These are phyloP conservation scores for Plantago elongata DNA, from an alignment of 257 asterid species.

Conservation along the genomic window DNA sequence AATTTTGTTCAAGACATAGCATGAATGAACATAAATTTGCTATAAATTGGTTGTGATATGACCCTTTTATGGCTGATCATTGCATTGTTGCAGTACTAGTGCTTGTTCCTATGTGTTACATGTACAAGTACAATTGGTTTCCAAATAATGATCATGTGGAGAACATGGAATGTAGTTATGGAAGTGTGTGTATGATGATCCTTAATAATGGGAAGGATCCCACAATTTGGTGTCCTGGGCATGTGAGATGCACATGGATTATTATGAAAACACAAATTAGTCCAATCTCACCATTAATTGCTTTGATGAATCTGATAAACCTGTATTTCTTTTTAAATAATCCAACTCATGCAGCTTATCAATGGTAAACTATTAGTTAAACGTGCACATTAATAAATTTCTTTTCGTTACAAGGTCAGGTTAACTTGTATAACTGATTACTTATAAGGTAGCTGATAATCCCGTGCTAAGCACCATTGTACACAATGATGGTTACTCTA, in stretches of 20 bases:
- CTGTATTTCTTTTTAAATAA: too few species aligned
- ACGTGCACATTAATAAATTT: too few species aligned
- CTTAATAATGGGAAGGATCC: conserved; percentile 29
- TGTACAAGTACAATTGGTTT: not conserved
- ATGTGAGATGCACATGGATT: conserved; percentile 56
- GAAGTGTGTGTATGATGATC: conserved; percentile 20
- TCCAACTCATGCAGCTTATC: too few species aligned
- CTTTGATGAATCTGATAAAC: not conserved
- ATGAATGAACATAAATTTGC: conserved; percentile 1
- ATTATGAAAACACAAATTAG: conserved; percentile 31
- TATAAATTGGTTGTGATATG: not conserved
- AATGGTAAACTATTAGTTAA: too few species aligned
- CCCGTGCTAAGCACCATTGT: too few species aligned
- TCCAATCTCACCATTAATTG: conserved; percentile 31
- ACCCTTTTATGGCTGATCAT: not conserved
- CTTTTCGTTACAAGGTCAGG: too few species aligned
- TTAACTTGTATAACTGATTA: too few species aligned
- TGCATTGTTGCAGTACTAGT: not conserved
- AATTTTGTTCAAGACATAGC: not conserved
- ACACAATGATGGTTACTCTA: too few species aligned
- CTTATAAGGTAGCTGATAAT: too few species aligned
- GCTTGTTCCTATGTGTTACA: not conserved
- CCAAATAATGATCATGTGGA: conserved; percentile 36
- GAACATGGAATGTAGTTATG: conserved; percentile 38
- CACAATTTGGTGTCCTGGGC: conserved; percentile 26